Conservation (phyloP, 108 stramenopile genomes). For the Nitzschia sp. region DNA sequence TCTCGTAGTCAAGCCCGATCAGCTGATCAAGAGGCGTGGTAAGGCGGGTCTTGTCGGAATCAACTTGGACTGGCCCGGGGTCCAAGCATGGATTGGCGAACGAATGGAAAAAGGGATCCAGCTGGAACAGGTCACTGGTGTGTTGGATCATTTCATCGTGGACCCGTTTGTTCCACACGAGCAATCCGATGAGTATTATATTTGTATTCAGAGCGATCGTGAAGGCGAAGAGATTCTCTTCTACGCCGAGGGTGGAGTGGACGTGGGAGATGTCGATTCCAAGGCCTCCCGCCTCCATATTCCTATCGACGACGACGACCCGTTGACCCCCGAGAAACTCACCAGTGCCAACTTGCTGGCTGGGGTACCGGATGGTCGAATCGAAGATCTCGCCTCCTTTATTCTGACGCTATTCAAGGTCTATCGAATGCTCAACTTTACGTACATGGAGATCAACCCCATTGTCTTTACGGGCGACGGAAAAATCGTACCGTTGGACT, state of each 20-base stretch:
- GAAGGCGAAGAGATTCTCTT: slow-evolving; percentile 86
- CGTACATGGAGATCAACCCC: slow-evolving; percentile 91
- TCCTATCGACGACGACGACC: slow-evolving; percentile 31
- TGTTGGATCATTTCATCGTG: slow-evolving; percentile 82
- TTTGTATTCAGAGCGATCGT: slow-evolving; percentile 83
- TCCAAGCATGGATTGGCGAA: slow-evolving; percentile 73
- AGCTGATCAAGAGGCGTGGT: slow-evolving; percentile 91
- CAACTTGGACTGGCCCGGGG: slow-evolving; percentile 70
- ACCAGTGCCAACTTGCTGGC: slow-evolving; percentile 34
- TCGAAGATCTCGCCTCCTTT: slow-evolving; percentile 58
- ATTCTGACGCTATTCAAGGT: slow-evolving; percentile 65
- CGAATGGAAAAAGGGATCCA: slow-evolving; percentile 70
- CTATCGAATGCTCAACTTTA: slow-evolving; percentile 84
- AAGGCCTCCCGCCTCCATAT: slow-evolving; percentile 74
- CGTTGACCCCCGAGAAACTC: slow-evolving; percentile 30
- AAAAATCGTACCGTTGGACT: slow-evolving; percentile 72
- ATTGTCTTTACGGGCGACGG: slow-evolving; percentile 61
- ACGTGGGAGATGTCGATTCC: slow-evolving; percentile 90
- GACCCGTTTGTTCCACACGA: slow-evolving; percentile 88
- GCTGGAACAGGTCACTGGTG: slow-evolving; percentile 68
- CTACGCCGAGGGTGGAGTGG: slow-evolving; percentile 86
- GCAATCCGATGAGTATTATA: slow-evolving; percentile 86
- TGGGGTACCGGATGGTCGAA: slow-evolving; percentile 58
- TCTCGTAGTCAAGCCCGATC: slow-evolving; percentile 92
- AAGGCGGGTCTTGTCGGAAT: slow-evolving; percentile 90